Conservation (phyloP, 768 basidiomycete species). For the Roridomyces roridus region DNA sequence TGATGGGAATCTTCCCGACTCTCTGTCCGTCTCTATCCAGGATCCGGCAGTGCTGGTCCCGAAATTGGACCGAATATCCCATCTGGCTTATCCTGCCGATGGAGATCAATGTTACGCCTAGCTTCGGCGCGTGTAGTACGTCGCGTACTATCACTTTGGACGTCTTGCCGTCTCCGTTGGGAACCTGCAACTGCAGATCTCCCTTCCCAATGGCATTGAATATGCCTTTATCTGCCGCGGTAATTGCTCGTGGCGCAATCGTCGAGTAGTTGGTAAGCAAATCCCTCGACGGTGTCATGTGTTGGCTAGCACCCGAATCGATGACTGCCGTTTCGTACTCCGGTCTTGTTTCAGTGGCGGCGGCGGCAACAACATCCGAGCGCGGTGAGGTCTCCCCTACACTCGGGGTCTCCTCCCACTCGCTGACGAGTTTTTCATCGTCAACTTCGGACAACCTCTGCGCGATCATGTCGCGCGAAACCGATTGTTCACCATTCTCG, state of each 20-base stretch:
- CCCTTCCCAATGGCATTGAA: conserved; percentile 39
- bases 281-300: conserved; percentile 40
- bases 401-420: too few relatives aligned
- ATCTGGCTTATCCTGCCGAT: conserved; percentile 32
- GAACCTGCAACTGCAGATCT: conserved; percentile 29
- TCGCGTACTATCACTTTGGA: conserved; percentile 30
- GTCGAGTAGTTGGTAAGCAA: conserved; percentile 34
- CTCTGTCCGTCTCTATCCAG: background rate
- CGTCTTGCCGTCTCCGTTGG: conserved; percentile 24
- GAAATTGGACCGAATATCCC: conserved; percentile 29
- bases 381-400: background rate
- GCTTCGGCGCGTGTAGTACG: conserved; percentile 35
- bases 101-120: conserved; percentile 38
- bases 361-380: background rate
- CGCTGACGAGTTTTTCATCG: too few relatives aligned
- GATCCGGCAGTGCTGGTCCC: conserved; percentile 27
- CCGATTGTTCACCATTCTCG: background rate
- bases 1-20: conserved; percentile 3
- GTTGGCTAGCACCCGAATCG: conserved; percentile 44
- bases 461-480: too few relatives aligned
- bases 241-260: conserved; percentile 34
- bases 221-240: conserved; percentile 32
- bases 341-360: background rate
- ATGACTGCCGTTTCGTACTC: conserved; percentile 27
- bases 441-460: too few relatives aligned